A percentile compares a stretch with the other conserved stretches of the same genome.
These are phyloP conservation scores for Prunus davidiana DNA, from an alignment of 306 rosid genomes.

Conservation along the genomic window DNA sequence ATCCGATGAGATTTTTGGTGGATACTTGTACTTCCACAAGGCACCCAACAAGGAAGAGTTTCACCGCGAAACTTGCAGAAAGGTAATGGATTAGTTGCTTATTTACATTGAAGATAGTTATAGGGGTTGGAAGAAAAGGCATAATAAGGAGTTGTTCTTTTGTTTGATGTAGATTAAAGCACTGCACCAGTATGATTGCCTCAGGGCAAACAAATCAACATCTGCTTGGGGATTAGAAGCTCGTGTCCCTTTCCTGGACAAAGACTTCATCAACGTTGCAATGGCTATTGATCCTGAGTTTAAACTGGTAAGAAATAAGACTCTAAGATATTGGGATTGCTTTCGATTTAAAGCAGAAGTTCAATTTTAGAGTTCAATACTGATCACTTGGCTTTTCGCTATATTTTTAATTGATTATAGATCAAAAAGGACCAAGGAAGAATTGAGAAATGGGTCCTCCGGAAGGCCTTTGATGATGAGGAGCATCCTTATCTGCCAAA, in stretches of 20 bases:
- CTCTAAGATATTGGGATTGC: neutral
- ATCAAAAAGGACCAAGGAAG: slow-evolving; percentile 69
- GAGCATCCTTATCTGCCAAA: slow-evolving; percentile 88
- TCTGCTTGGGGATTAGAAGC: slow-evolving; percentile 99
- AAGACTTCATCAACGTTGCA: slow-evolving; percentile 69
- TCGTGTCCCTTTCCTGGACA: slow-evolving; percentile 89
- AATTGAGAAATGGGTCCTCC: slow-evolving; percentile 85
- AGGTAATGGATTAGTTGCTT: slow-evolving; percentile 42
- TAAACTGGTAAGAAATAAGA: slow-evolving; percentile 59
- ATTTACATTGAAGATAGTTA: neutral
- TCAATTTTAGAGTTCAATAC: neutral
- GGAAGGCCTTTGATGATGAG: slow-evolving; percentile 93
- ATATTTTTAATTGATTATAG: slow-evolving; percentile 32
- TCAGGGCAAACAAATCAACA: slow-evolving; percentile 86
- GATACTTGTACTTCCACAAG: slow-evolving; percentile 94
- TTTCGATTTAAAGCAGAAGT: neutral
- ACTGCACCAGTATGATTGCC: slow-evolving; percentile 81
- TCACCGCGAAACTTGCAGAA: slow-evolving; percentile 88
- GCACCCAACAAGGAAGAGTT: slow-evolving; percentile 98
- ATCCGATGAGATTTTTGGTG: slow-evolving; percentile 93
- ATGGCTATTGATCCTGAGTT: slow-evolving; percentile 81
- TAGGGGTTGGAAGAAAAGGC: neutral
- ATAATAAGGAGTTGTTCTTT: slow-evolving; percentile 1
- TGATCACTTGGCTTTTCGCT: slow-evolving; percentile 2
- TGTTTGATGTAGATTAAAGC: slow-evolving; percentile 72